A percentile compares a stretch with the other conserved stretches of the same genome.
These are phyloP conservation scores for Punica granatum DNA, from an alignment of 345 rosid genomes.

Conservation along the genomic window DNA sequence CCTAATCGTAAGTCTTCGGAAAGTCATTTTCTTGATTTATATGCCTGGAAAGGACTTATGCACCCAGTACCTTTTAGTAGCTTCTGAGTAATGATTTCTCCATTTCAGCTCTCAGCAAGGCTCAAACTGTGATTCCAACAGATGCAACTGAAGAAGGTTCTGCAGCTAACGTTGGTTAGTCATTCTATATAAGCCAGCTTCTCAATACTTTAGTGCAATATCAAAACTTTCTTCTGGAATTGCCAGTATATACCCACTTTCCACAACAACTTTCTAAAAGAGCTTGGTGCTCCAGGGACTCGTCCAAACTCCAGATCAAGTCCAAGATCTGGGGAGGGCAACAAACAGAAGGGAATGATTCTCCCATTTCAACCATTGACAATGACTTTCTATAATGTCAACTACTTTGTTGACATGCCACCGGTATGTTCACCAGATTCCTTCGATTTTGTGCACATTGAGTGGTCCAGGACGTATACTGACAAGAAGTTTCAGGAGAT, in stretches of 20 bases:
- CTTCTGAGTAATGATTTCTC: slow-evolving; percentile 12
- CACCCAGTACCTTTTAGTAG: background rate
- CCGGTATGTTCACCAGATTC: slow-evolving; percentile 32
- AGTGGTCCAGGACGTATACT: background rate
- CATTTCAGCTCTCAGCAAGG: slow-evolving; percentile 50
- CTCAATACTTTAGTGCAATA: background rate
- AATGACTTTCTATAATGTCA: slow-evolving; percentile 89
- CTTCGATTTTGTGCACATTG: background rate
- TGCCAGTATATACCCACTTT: background rate
- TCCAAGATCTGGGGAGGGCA: slow-evolving; percentile 20
- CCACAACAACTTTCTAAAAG: background rate
- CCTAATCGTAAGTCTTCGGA: slow-evolving; percentile 54
- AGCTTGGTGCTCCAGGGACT: background rate
- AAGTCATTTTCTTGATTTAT: background rate
- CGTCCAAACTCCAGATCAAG: background rate
- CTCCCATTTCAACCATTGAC: slow-evolving; percentile 86
- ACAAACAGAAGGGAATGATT: slow-evolving; percentile 73
- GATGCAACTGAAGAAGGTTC: slow-evolving; percentile 34
- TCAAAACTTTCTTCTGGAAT: background rate
- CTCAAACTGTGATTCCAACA: slow-evolving; percentile 29
- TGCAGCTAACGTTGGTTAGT: slow-evolving; percentile 19
- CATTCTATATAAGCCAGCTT: background rate
- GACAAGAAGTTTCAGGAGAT: slow-evolving; percentile 45
- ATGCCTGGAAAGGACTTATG: background rate
- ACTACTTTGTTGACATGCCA: slow-evolving; percentile 90